These are phyloP conservation scores for Nymphaea thermarum DNA, from an alignment of 164 flowering plant genomes.

Conservation along the genomic window DNA sequence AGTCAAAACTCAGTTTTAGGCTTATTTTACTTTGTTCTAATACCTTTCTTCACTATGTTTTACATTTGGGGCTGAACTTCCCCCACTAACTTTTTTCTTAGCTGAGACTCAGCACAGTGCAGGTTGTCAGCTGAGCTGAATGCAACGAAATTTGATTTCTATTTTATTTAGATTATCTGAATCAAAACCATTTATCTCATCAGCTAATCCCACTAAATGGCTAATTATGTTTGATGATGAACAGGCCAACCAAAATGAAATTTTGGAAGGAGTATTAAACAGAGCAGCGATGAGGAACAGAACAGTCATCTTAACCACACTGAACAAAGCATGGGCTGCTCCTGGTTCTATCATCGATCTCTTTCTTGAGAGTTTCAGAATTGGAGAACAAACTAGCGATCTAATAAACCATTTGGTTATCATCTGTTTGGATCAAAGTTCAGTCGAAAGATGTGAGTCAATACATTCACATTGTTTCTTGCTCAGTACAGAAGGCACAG, in stretches of 20 bases:
- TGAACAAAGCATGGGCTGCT: constrained; percentile 26
- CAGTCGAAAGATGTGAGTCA: constrained; percentile 18
- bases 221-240: background rate
- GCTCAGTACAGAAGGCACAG: constrained; percentile 9
- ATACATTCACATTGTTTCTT: constrained; percentile 26
- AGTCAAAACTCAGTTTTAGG: too few relatives aligned
- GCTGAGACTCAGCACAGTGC: too few relatives aligned
- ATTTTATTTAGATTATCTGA: too few relatives aligned
- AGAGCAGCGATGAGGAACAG: constrained; percentile 20
- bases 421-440: constrained; percentile 17
- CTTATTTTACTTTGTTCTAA: too few relatives aligned
- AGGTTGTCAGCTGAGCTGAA: too few relatives aligned
- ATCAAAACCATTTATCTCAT: too few relatives aligned
- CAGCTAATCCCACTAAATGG: too few relatives aligned
- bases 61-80: too few relatives aligned
- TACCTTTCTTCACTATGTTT: too few relatives aligned
- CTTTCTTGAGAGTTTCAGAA: constrained; percentile 28
- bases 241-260: constrained; percentile 6
- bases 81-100: too few relatives aligned
- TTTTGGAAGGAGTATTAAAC: constrained; percentile 12
- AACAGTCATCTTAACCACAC: constrained; percentile 24
- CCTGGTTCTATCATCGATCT: constrained; percentile 28
- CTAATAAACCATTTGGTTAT: constrained; percentile 29
- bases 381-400: constrained; percentile 19
- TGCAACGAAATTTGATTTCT: too few relatives aligned